A percentile compares a stretch with the other conserved stretches of the same genome.
These are phyloP conservation scores for Tulasnella sp. DNA, from an alignment of 768 basidiomycete genomes.

Conservation along the genomic window DNA sequence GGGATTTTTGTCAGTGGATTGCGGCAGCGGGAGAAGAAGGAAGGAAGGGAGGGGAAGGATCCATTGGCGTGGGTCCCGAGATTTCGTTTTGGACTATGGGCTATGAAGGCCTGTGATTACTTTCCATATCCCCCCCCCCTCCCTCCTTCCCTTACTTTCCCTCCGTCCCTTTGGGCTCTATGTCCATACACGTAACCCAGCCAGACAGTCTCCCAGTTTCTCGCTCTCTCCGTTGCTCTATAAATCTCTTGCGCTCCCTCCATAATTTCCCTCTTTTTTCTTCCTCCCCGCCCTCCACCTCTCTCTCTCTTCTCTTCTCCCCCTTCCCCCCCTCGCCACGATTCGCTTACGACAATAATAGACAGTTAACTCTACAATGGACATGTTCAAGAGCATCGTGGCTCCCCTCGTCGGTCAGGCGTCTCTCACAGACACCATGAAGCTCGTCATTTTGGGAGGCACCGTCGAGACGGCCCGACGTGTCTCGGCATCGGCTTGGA, in stretches of 20 bases:
- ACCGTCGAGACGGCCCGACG: constrained; percentile 82
- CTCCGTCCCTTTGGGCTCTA: background rate
- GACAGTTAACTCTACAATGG: constrained; percentile 12
- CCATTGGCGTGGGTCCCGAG: background rate
- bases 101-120: constrained; percentile 13
- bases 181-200: constrained; percentile 5
- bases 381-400: constrained; percentile 23
- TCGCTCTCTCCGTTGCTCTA: background rate
- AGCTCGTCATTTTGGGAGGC: constrained; percentile 86
- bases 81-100: constrained; percentile 6
- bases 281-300: background rate
- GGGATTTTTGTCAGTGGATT: background rate
- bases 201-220: background rate
- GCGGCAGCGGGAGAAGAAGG: constrained; percentile 2
- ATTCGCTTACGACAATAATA: background rate
- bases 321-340: background rate
- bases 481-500: constrained; percentile 80
- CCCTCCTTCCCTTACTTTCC: background rate
- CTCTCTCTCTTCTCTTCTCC: background rate
- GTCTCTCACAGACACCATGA: constrained; percentile 26
- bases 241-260: background rate
- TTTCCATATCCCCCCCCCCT: background rate
- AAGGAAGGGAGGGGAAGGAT: background rate
- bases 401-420: constrained; percentile 15
- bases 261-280: background rate